Conservation (phyloP, 306 rosid species). For the Trifolium pratense region DNA sequence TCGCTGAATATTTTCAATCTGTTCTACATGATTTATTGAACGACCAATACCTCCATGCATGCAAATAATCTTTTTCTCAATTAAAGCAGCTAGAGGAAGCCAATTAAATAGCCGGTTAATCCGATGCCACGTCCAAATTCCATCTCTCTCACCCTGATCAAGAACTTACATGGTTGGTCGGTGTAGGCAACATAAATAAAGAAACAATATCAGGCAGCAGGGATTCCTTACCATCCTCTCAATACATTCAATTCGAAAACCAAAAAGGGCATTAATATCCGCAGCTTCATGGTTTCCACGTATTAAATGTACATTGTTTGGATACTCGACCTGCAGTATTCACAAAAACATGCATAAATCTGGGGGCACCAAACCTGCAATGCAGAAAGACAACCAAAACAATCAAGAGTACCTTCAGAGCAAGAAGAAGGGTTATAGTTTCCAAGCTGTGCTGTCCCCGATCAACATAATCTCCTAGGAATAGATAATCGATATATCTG, state of each 20-base stretch:
- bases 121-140: slow-evolving; percentile 99
- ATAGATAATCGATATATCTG: slow-evolving; percentile 99
- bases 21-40: slow-evolving; percentile 95
- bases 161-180: slow-evolving; percentile 41
- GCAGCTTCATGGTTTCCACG: slow-evolving; percentile 99
- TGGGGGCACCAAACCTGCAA: slow-evolving; percentile 32
- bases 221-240: slow-evolving; percentile 84
- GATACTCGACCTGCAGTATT: slow-evolving; percentile 85
- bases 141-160: slow-evolving; percentile 96
- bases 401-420: slow-evolving; percentile 76
- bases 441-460: slow-evolving; percentile 99
- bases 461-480: slow-evolving; percentile 99
- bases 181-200: slow-evolving; percentile 33
- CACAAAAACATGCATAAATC: slow-evolving; percentile 22
- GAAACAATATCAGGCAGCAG: slow-evolving; percentile 13
- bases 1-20: slow-evolving; percentile 94
- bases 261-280: slow-evolving; percentile 98
- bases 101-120: slow-evolving; percentile 95
- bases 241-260: slow-evolving; percentile 97
- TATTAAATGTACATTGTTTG: slow-evolving; percentile 86
- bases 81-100: slow-evolving; percentile 99
- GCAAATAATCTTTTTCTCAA: slow-evolving; percentile 95
- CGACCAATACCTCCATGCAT: slow-evolving; percentile 99
- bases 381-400: slow-evolving; percentile 30
- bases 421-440: slow-evolving; percentile 89